Conservation (phyloP, 345 rosid species). For the Punica granatum region DNA sequence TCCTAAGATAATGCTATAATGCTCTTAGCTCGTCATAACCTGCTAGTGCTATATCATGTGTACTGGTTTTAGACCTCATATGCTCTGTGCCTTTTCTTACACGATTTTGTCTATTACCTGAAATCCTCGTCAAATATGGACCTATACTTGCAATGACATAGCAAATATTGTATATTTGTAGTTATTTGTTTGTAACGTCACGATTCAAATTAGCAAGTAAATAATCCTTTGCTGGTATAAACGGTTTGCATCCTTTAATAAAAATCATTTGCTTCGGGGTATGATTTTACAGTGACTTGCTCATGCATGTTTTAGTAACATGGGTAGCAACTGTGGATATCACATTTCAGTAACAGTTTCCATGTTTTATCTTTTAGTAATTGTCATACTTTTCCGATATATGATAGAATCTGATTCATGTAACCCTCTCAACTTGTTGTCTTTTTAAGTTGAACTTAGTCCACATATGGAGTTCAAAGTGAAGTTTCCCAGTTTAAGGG, state of each 20-base stretch:
- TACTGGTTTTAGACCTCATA: not conserved
- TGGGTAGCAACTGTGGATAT: constrained; percentile 91
- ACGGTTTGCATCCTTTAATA: not conserved
- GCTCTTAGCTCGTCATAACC: not conserved
- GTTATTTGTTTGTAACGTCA: not conserved
- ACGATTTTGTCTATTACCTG: not conserved
- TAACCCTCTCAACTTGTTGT: not conserved
- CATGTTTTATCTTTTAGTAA: not conserved
- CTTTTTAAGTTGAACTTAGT: not conserved
- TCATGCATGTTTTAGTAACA: constrained; percentile 29
- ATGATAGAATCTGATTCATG: not conserved
- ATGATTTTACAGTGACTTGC: not conserved
- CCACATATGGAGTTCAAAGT: not conserved
- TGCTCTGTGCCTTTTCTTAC: not conserved
- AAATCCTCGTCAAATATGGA: not conserved
- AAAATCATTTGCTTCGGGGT: not conserved
- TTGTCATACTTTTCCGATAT: not conserved
- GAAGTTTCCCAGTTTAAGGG: not conserved
- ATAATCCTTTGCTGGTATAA: not conserved
- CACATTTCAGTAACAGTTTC: constrained; percentile 48
- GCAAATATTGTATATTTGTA: not conserved
- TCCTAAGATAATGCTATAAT: not conserved
- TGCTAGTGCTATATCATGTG: not conserved
- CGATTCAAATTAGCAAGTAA: not conserved
- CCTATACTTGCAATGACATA: not conserved